Base-by-base conservation (phyloP, 2,329 filamentous ascomycete species). In the Thermothelomyces thermophilus region DNA sequence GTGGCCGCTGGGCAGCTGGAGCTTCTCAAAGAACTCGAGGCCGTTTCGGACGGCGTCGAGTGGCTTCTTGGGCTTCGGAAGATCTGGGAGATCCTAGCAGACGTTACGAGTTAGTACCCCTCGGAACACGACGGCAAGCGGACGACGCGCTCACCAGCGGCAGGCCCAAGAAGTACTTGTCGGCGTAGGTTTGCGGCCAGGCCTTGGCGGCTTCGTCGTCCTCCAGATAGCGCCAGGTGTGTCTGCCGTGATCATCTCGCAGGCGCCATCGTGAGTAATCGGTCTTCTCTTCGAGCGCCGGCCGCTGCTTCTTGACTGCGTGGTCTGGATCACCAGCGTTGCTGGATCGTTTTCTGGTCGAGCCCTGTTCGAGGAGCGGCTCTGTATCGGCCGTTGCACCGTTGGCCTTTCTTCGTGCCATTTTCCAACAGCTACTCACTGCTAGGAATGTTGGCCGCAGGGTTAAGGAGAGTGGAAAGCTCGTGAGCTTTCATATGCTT, bases 201-300 rank as follows among this genome's bases (percentile, higher is more conserved):
- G 79, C 71, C 59, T 86, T 73, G 7, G 76, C 69, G 48, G 87
- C 82, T 52, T 87, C 76, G 20, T 82, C 77, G 47, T 93, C 84
- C 9, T 80, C 79, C 3, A 98, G 73, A 64, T 97, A 98, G 62
- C 93, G 87, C 93, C 93, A 98, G 44, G 88, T 95, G 61, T 96
- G 90, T 48, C 87, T 78, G 42, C 93, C 91, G 45, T 80, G 77
- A 52, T 95, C 87, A 62, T 94, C 85, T 54, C 82, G 78, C 64
- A 97, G 70, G 54, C 93, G 80, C 93, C 93, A 98, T 67, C 86
- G 77, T 7, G 81, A 78, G 57, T 80, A 80, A 68, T 98, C 91
- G 4, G 90, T 96, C 63, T 78, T 81, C 34, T 74, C 70, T 40
- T 68, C 69, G 41, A 81, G 65, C 41, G 67, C 69, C 41, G 80